These are phyloP conservation scores for Coemansia sp. DNA, from an alignment of 192 early-diverging fungal species.

Conservation along the genomic window DNA sequence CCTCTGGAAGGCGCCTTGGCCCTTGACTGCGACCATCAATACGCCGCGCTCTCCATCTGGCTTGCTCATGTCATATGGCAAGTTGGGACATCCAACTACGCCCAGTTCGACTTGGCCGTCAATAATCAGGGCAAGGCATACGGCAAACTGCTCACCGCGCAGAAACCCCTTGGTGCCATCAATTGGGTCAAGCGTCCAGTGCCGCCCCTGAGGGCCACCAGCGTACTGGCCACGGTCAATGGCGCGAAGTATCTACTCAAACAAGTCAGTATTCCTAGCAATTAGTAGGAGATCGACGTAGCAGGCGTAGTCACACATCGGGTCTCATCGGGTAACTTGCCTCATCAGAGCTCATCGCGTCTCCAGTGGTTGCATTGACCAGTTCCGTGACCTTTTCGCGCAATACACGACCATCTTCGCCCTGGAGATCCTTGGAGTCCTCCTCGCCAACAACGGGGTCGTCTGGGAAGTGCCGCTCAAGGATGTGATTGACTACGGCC, in stretches of 20 bases:
- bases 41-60: slow-evolving; percentile 73
- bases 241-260: slow-evolving; percentile 69
- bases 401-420: slow-evolving; percentile 65
- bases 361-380: slow-evolving; percentile 69
- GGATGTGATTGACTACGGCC: slow-evolving; percentile 87
- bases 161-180: slow-evolving; percentile 99
- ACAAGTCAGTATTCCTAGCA: slow-evolving; percentile 21
- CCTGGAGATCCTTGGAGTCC: slow-evolving; percentile 83
- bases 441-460: slow-evolving; percentile 98
- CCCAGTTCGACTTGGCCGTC: slow-evolving; percentile 89
- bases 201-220: slow-evolving; percentile 75
- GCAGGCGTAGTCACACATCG: not conserved
- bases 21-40: slow-evolving; percentile 84
- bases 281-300: not conserved
- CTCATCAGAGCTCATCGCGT: slow-evolving; percentile 65
- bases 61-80: slow-evolving; percentile 64
- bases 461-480: slow-evolving; percentile 76
- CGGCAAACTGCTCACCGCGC: slow-evolving; percentile 96
- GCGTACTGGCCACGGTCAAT: slow-evolving; percentile 90
- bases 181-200: slow-evolving; percentile 86
- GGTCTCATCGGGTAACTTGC: slow-evolving; percentile 18
- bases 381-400: slow-evolving; percentile 81
- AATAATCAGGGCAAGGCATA: slow-evolving; percentile 89
- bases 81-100: slow-evolving; percentile 85
- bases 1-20: slow-evolving; percentile 88